Percentiles rank a stretch among this genome's conserved stretches.
Evolutionary conservation across 129 eudicot genomes (phyloP).

Genomic region (Tagetes erecta): DNA sequence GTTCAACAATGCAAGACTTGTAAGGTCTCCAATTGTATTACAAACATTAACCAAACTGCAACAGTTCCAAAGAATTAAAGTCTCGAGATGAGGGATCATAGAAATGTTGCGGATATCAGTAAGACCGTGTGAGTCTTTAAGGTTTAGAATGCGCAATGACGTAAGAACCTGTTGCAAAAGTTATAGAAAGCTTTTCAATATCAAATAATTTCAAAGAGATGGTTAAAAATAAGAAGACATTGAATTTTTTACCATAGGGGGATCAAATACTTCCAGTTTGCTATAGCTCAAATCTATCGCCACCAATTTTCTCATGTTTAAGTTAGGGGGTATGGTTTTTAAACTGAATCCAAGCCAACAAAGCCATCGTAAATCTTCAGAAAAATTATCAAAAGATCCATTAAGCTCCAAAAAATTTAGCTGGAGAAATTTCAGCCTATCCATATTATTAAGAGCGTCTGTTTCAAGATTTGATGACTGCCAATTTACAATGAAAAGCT

Average conservation of each 20-base stretch:
- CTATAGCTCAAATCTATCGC: slow-evolving; percentile 22
- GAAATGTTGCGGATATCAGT: not conserved
- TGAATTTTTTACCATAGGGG: not conserved
- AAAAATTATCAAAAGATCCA: not conserved
- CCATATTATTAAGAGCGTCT: not conserved
- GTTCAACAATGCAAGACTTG: not conserved
- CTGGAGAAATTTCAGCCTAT: slow-evolving; percentile 7
- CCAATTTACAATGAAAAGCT: not conserved
- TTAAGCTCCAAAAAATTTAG: not conserved
- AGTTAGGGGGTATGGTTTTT: slow-evolving; percentile 15
- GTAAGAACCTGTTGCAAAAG: slow-evolving; percentile 28
- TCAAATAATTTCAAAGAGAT: not conserved
- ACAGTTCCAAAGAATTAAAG: slow-evolving; percentile 27
- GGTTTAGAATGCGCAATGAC: slow-evolving; percentile 29
- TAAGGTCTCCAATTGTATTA: slow-evolving; percentile 24
- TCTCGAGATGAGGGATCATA: slow-evolving; percentile 27
- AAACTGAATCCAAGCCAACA: slow-evolving; percentile 10
- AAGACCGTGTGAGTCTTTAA: slow-evolving; percentile 28
- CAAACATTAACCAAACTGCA: slow-evolving; percentile 13
- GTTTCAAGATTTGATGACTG: not conserved
- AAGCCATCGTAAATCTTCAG: slow-evolving; percentile 6
- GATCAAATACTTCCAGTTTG: slow-evolving; percentile 18
- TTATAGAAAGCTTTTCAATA: not conserved
- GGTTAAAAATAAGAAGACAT: slow-evolving; percentile 7
- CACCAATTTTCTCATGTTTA: slow-evolving; percentile 10